A percentile compares a stretch with the other conserved stretches of the same genome.
Conservation (phyloP, 1,139 yeast genomes). For the Diutina sp. region DNA sequence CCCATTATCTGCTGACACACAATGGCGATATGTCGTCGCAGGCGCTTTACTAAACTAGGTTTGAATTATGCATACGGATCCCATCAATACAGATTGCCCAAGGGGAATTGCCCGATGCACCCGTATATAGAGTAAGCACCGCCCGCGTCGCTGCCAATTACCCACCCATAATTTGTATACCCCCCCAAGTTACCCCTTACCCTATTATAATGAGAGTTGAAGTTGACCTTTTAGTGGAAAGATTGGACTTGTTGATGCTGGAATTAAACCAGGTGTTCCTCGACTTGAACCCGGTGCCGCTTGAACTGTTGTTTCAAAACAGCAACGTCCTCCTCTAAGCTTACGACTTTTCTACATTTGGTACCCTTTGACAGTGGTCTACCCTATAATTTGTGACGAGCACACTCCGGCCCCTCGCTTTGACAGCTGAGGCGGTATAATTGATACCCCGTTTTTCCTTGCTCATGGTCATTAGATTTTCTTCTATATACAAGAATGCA, state of each 20-base stretch:
- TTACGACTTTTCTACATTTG: neutral
- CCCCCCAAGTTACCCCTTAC: neutral
- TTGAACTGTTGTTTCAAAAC: neutral
- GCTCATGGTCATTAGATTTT: neutral
- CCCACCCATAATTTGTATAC: neutral
- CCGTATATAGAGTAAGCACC: neutral
- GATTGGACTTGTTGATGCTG: neutral
- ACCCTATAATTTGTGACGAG: neutral
- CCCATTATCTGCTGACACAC: neutral
- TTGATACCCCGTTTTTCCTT: neutral
- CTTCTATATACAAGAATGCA: neutral
- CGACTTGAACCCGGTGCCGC: neutral
- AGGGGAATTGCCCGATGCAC: neutral
- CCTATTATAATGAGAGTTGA: neutral
- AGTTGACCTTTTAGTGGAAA: neutral
- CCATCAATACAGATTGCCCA: neutral
- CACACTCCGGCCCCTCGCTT: neutral
- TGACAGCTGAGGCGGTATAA: neutral
- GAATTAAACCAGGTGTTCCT: neutral
- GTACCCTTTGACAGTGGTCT: neutral
- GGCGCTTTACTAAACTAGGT: neutral
- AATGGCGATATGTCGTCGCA: neutral
- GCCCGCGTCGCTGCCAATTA: neutral
- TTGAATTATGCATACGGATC: neutral
- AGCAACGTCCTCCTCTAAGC: neutral